phyloP scores from a whole-genome alignment of 495 filamentous ascomycete genomes.

The Xylaria telfairii region DNA sequence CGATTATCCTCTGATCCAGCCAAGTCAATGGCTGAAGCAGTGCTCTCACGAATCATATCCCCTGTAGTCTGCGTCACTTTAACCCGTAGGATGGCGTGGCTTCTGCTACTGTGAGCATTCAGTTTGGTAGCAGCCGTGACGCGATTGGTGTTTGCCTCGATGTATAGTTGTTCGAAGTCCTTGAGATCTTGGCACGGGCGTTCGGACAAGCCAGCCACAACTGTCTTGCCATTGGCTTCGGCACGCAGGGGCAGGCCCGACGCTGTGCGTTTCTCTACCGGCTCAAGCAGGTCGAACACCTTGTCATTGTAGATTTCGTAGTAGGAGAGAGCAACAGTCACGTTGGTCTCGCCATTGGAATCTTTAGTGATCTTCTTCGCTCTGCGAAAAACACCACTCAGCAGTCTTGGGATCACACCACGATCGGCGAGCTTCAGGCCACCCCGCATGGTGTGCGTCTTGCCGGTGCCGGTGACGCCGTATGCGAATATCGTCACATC shows the following conservation, averaged over 20 bases:
- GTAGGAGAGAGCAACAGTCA: conserved; percentile 85
- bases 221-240: conserved; percentile 87
- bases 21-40: conserved; percentile 92
- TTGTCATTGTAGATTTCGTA: conserved; percentile 99
- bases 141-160: conserved; percentile 91
- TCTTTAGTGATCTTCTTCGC: conserved; percentile 90
- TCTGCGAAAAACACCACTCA: conserved; percentile 85
- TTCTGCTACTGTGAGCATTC: conserved; percentile 92
- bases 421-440: conserved; percentile 87
- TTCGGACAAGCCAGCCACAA: conserved; percentile 91
- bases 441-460: conserved; percentile 98
- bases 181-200: conserved; percentile 83
- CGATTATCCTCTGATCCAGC: conserved; percentile 97
- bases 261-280: conserved; percentile 86
- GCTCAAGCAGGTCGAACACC: conserved; percentile 90
- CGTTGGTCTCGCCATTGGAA: conserved; percentile 71
- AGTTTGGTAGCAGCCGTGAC: conserved; percentile 94
- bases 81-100: conserved; percentile 91
- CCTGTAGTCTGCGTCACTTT: conserved; percentile 79
- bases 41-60: conserved; percentile 75
- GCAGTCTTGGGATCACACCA: conserved; percentile 86
- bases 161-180: conserved; percentile 91
- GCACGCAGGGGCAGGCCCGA: conserved; percentile 83
- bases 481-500: conserved; percentile 97
- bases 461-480: conserved; percentile 93